Percentiles rank a stretch among this genome's conserved stretches.
Evolutionary conservation across 1,284 basidiomycete genomes (phyloP).

Genomic region (Malassezia globosa): DNA sequence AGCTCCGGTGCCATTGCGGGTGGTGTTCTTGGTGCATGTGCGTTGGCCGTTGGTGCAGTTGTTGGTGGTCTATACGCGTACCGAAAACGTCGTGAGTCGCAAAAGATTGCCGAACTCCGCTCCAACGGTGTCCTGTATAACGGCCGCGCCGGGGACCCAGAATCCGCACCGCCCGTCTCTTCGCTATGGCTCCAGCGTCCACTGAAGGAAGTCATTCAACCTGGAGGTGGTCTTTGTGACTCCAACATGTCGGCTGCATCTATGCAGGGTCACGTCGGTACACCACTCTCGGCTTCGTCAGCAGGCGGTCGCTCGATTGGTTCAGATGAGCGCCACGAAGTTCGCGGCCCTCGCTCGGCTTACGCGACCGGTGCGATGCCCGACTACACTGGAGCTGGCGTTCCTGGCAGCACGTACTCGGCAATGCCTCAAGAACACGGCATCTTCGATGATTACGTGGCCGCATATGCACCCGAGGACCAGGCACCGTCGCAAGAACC

Average conservation of each 20-base stretch:
- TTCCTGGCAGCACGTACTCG: neutral
- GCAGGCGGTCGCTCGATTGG: conserved; percentile 15
- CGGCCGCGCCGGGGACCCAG: conserved; percentile 6
- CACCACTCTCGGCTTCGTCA: conserved; percentile 5
- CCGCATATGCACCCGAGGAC: conserved; percentile 19
- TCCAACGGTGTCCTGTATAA: conserved; percentile 18
- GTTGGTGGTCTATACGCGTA: conserved; percentile 40
- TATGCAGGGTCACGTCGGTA: conserved; percentile 4
- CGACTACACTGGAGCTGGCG: too few relatives aligned
- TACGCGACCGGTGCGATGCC: neutral
- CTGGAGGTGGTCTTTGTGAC: neutral
- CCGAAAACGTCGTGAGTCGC: conserved; percentile 30
- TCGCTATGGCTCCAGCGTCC: conserved; percentile 17
- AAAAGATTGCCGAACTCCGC: conserved; percentile 14
- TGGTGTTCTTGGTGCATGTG: conserved; percentile 36
- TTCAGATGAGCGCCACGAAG: conserved; percentile 2
- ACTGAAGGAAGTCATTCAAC: conserved; percentile 7
- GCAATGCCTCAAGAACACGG: neutral
- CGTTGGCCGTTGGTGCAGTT: conserved; percentile 27
- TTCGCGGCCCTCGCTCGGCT: conserved; percentile 14
- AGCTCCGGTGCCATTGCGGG: conserved; percentile 32
- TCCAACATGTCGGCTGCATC: conserved; percentile 1
- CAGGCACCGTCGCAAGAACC: neutral
- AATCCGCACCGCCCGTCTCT: conserved; percentile 10
- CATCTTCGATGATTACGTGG: conserved; percentile 7